Evolutionary conservation across 441 rosid genomes (phyloP), one percentile per base, ranked within the genome.

Genomic region (Daphne laureola): DNA sequence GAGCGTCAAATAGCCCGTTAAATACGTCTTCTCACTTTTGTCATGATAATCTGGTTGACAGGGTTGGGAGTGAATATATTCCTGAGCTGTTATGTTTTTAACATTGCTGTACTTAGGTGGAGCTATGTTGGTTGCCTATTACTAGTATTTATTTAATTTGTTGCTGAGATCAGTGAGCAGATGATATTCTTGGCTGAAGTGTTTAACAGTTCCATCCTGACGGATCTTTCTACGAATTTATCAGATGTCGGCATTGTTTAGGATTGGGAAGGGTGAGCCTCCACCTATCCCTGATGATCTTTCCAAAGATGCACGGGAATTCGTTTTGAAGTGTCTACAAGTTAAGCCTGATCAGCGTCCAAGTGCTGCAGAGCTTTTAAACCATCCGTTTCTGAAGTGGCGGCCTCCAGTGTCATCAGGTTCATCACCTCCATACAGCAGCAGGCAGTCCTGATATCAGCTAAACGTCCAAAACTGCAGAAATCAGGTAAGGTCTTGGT

Each of bases 221-320:
- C 38, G 43, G 46, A 14, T 15, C 36, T 21, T 51, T 47, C 56
- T 64, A 60, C 57, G 48, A 31, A 41, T 57, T 58, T 56, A 4
- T 56, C 87, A 86, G 92, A 59, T 84, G 77, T 78, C 61, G 58
- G 96, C 96, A 6, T 16, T 87, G 49, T 87, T 54, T 54, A 69
- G 61, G 71, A 88, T 88, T 14, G 96, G 96, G 62, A 79, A 12
- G 61, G 94, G 94, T 55, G 67, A 23, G 23, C 91, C 82, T 4
- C 96, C 96, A 6, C 62, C 48, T 35, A 64, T 88, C 52, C 86
- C 89, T 5, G 78, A 78, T 17, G 40, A 66, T 52, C 68, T 88
- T 42, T 78, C 94, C 23, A 31, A 3, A 31, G 96, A 88, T 43
- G 91, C 91, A 21, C 68, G 58, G 21, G 73, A 81, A 64, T 88